A percentile compares a stretch with the other conserved stretches of the same genome.
Evolutionary conservation across 106 monocot species (phyloP).

Genomic region (Dendrobium nobile): DNA sequence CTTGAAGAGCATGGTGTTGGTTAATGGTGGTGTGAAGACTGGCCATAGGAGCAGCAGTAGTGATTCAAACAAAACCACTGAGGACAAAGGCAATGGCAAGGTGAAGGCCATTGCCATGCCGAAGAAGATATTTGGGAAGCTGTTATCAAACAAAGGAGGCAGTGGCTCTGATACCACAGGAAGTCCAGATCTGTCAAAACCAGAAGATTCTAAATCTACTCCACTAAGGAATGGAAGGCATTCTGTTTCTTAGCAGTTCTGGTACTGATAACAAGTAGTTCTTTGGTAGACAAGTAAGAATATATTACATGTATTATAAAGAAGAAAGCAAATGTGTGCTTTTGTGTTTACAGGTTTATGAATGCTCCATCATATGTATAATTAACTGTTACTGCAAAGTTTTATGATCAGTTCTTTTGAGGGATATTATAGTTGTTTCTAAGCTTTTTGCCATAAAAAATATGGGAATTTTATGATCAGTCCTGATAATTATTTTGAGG

Average conservation of each 20-base stretch:
- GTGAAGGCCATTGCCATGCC: slow-evolving; percentile 37
- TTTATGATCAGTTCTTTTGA: not conserved
- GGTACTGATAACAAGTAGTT: not conserved
- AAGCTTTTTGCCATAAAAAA: too few relatives aligned
- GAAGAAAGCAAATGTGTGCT: not conserved
- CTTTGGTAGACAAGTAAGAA: not conserved
- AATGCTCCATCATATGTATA: not conserved
- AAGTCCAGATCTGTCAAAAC: slow-evolving; percentile 42
- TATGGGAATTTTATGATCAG: too few relatives aligned
- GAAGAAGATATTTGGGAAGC: slow-evolving; percentile 60
- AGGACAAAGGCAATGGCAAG: slow-evolving; percentile 16
- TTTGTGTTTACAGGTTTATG: not conserved
- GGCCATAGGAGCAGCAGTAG: too few relatives aligned
- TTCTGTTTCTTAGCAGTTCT: slow-evolving; percentile 28
- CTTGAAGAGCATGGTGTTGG: slow-evolving; percentile 31
- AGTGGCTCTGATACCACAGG: slow-evolving; percentile 65
- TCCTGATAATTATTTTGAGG: too few relatives aligned
- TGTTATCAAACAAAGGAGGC: slow-evolving; percentile 39
- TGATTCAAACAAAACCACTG: not conserved
- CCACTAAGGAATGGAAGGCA: slow-evolving; percentile 48
- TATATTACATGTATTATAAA: slow-evolving; percentile 3
- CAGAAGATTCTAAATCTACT: slow-evolving; percentile 51
- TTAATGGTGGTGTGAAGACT: slow-evolving; percentile 9
- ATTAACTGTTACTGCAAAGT: not conserved
- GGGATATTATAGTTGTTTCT: too few relatives aligned